phyloP scores from a whole-genome alignment of 345 rosid genomes.

The Eutrema yunnanense region DNA sequence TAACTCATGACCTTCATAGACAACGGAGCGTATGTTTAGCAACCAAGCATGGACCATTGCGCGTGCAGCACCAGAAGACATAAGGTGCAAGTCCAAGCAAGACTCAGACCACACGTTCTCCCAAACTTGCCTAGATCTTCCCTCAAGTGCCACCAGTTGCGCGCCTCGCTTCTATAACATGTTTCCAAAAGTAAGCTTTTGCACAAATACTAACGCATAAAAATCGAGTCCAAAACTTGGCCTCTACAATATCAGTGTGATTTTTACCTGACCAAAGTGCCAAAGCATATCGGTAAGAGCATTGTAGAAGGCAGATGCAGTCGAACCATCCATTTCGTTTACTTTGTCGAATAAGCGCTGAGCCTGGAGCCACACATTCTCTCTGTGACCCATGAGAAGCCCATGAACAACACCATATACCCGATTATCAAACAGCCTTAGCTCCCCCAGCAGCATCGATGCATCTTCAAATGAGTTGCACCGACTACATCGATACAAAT shows the following conservation, averaged over 20 bases:
- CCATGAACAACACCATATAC: conserved; percentile 95
- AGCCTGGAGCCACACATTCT: conserved; percentile 78
- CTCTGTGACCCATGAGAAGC: conserved; percentile 81
- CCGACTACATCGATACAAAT: conserved; percentile 48
- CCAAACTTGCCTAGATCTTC: conserved; percentile 86
- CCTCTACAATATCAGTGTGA: background rate
- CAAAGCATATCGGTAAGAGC: conserved; percentile 89
- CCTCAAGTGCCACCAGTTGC: conserved; percentile 82
- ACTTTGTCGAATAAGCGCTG: conserved; percentile 79
- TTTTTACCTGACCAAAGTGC: conserved; percentile 88
- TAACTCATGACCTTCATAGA: conserved; percentile 72
- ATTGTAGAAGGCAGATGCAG: conserved; percentile 92
- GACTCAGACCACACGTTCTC: conserved; percentile 91
- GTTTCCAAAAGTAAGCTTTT: background rate
- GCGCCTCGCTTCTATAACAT: conserved; percentile 65
- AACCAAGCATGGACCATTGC: conserved; percentile 96
- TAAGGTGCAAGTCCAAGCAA: conserved; percentile 95
- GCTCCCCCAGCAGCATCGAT: conserved; percentile 83
- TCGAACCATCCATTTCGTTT: conserved; percentile 69
- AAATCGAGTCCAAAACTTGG: background rate
- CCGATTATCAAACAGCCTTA: conserved; percentile 71
- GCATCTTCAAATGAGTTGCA: conserved; percentile 95
- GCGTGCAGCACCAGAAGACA: conserved; percentile 94
- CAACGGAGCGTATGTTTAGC: conserved; percentile 70
- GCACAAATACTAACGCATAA: background rate